Base-by-base conservation (phyloP, 106 monocot genomes). In the Phalaenopsis aphrodite region DNA sequence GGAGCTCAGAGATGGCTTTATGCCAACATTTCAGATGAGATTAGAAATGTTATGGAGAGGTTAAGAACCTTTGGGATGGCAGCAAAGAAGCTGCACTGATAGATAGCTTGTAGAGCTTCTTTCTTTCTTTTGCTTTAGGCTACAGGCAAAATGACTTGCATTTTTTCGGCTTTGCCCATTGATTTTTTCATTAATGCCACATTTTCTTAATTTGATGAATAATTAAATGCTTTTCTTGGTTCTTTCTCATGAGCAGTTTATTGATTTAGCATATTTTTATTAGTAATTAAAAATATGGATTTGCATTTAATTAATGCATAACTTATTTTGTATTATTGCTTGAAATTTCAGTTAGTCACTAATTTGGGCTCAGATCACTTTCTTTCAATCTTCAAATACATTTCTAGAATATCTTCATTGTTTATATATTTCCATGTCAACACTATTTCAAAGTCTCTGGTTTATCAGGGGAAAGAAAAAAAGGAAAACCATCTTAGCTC, bases 1-100 rank as follows among this genome's bases (percentile, higher is more conserved):
- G 89, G 84, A 10, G 87, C 87, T 12, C 97, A 94, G 84, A 88
- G 84, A 82, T 99, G 94, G 98, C 87, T 99, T 30, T 94, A 87
- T 75, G 68, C 64, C 17, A 81, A 56, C 79, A 93, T 99, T 72
- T 91, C 98, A 18, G 92, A 99, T 81, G 56, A 78, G 81, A 89
- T 98, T 18, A 82, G 77, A 72, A 82, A 76, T 8, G 88, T 80
- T 5, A 89, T 95, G 94, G 98, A 99, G 82, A 92, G 64, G 74
- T 77, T 96, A 77, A 58, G 88, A 55, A 67, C 49, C 77, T 76
- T 76, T 30, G 76, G 76, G 76, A 76, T 21, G 48, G 17, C 19
- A 24, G 48, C 42, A 36, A 76, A 76, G 76, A 76, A 49, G 49
- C 46, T 76, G 76, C 14, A 48, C 3, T 1, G 49, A 24, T 76